These are phyloP conservation scores for Neurospora africana DNA, from an alignment of 495 filamentous ascomycete species.

Conservation along the genomic window DNA sequence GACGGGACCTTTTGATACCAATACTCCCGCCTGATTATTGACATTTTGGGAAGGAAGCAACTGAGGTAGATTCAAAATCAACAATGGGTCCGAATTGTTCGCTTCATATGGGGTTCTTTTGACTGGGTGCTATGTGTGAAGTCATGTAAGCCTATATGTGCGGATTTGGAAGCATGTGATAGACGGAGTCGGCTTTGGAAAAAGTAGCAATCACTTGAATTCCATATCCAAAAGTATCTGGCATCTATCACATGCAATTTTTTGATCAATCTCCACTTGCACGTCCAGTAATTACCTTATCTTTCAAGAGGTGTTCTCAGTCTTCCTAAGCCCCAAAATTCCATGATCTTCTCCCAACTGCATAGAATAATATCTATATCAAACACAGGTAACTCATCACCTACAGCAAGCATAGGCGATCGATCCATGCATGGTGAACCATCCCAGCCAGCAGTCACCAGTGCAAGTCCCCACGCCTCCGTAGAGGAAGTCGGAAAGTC, in stretches of 20 bases:
- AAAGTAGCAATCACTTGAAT: background rate
- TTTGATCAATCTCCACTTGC: too few relatives aligned
- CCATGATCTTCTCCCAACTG: too few relatives aligned
- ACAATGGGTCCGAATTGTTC: background rate
- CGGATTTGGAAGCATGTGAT: background rate
- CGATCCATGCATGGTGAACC: too few relatives aligned
- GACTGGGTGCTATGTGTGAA: background rate
- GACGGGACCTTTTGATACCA: background rate
- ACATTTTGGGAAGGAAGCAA: background rate
- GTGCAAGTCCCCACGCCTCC: too few relatives aligned
- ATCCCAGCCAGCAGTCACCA: too few relatives aligned
- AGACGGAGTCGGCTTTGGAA: background rate
- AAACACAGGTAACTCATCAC: too few relatives aligned
- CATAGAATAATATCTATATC: too few relatives aligned
- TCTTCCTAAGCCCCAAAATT: too few relatives aligned
- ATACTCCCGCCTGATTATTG: background rate
- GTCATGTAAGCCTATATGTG: background rate
- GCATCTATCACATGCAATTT: background rate
- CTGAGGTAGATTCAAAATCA: background rate
- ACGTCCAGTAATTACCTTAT: too few relatives aligned
- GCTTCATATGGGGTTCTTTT: background rate
- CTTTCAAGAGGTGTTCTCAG: too few relatives aligned
- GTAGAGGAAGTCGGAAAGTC: too few relatives aligned
- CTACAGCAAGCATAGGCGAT: too few relatives aligned
- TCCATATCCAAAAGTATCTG: background rate